A percentile compares a stretch with the other conserved stretches of the same genome.
These are phyloP conservation scores for Solanum habrochaites DNA, from an alignment of 257 asterid species.

Conservation along the genomic window DNA sequence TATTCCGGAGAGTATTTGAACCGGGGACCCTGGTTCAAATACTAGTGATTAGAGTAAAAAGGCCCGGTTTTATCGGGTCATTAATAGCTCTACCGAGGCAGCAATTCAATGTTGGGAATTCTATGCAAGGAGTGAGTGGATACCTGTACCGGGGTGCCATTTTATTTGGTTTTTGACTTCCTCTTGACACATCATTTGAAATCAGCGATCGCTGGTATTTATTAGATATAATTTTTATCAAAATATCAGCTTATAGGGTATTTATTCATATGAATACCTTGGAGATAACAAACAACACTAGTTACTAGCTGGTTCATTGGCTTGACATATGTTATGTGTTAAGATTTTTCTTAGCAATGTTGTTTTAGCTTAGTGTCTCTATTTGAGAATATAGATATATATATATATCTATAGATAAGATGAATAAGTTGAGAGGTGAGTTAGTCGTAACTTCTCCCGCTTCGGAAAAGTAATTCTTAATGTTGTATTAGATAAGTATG, in stretches of 20 bases:
- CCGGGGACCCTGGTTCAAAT: constrained; percentile 71
- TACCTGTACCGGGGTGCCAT: constrained; percentile 39
- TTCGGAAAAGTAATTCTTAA: too few species aligned
- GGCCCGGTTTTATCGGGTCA: constrained; percentile 83
- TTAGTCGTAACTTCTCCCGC: too few species aligned
- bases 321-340: neutral
- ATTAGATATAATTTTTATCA: neutral
- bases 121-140: constrained; percentile 53
- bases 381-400: neutral
- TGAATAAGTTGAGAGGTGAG: too few species aligned
- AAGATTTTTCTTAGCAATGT: neutral
- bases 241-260: neutral
- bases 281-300: neutral
- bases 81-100: constrained; percentile 39
- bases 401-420: too few species aligned
- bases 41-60: constrained; percentile 51
- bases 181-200: neutral
- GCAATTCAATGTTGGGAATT: constrained; percentile 55
- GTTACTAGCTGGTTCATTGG: neutral
- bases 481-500: too few species aligned
- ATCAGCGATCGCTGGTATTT: neutral
- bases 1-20: constrained; percentile 77
- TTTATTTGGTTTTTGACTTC: constrained; percentile 49
- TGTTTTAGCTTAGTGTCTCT: neutral
- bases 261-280: neutral